Conservation (phyloP, 129 eudicot genomes). For the Cynara cardunculus region DNA sequence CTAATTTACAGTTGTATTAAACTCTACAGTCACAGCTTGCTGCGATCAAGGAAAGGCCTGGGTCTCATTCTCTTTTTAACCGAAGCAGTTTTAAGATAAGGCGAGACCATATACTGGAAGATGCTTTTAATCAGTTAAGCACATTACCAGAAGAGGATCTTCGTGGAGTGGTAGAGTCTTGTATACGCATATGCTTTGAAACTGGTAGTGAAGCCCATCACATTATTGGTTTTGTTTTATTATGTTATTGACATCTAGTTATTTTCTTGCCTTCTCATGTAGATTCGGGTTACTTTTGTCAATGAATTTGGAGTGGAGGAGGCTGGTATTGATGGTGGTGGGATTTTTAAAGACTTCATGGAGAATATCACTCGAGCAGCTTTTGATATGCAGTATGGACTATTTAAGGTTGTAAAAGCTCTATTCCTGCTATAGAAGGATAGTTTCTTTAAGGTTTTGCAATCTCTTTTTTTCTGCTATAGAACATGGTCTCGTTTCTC, state of each 20-base stretch:
- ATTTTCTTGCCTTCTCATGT: slow-evolving; percentile 16
- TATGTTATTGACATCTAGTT: slow-evolving; percentile 8
- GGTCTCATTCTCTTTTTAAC: slow-evolving; percentile 53
- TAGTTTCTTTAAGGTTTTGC: slow-evolving; percentile 65
- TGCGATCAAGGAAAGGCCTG: slow-evolving; percentile 47
- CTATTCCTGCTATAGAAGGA: slow-evolving; percentile 27
- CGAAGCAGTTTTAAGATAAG: slow-evolving; percentile 78
- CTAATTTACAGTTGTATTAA: background rate
- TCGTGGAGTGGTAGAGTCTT: slow-evolving; percentile 63
- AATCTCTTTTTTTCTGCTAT: slow-evolving; percentile 4
- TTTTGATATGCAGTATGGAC: slow-evolving; percentile 92
- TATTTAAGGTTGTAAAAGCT: slow-evolving; percentile 65
- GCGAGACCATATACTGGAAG: slow-evolving; percentile 86
- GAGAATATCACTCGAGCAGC: slow-evolving; percentile 93
- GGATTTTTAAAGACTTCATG: slow-evolving; percentile 97
- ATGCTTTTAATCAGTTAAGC: slow-evolving; percentile 83
- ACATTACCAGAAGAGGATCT: slow-evolving; percentile 83
- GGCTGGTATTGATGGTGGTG: slow-evolving; percentile 99
- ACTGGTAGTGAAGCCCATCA: background rate
- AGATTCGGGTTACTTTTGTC: slow-evolving; percentile 91
- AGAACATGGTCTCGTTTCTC: background rate
- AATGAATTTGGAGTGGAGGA: slow-evolving; percentile 98
- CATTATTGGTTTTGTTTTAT: background rate
- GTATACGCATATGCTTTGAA: slow-evolving; percentile 11
- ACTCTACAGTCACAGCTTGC: slow-evolving; percentile 68